Evolutionary conservation across 2,329 filamentous ascomycete species (phyloP).

Genomic region (Amauroascus niger): DNA sequence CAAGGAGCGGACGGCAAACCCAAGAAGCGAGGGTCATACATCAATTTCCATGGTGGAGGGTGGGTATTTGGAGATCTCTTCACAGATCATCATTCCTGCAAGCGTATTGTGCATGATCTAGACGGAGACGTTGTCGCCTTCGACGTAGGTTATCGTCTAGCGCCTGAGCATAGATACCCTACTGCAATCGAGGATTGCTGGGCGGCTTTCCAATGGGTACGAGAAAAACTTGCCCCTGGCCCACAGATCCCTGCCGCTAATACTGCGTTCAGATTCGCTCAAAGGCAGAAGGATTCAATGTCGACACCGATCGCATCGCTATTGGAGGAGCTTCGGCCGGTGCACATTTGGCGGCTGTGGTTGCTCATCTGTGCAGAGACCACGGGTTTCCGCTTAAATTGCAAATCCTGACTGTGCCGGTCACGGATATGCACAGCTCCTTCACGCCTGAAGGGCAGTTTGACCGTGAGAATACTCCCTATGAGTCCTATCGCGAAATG

Average conservation of each 20-base stretch:
- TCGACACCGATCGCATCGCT: slow-evolving; percentile 29
- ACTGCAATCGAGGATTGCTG: slow-evolving; percentile 34
- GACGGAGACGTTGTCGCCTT: slow-evolving; percentile 35
- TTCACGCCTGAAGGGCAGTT: slow-evolving; percentile 31
- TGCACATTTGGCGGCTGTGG: slow-evolving; percentile 33
- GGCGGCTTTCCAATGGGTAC: slow-evolving; percentile 34
- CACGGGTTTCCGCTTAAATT: slow-evolving; percentile 28
- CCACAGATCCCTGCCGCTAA: neutral
- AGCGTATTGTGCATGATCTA: slow-evolving; percentile 31
- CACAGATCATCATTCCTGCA: slow-evolving; percentile 35
- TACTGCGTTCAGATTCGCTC: slow-evolving; percentile 23
- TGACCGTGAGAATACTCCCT: slow-evolving; percentile 29
- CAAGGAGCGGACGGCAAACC: slow-evolving; percentile 21
- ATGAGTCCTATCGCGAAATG: slow-evolving; percentile 34
- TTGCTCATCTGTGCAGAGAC: slow-evolving; percentile 33
- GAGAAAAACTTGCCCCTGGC: neutral
- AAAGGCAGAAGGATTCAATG: slow-evolving; percentile 28
- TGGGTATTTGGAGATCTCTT: slow-evolving; percentile 38
- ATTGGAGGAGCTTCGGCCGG: slow-evolving; percentile 36
- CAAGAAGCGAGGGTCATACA: slow-evolving; percentile 32
- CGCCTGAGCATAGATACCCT: slow-evolving; percentile 33
- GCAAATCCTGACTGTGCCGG: slow-evolving; percentile 32
- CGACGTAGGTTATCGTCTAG: slow-evolving; percentile 38
- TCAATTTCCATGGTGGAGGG: slow-evolving; percentile 36
- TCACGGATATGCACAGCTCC: slow-evolving; percentile 29